Percentiles rank a stretch among this genome's conserved stretches.
Conservation (phyloP, 2,329 filamentous ascomycete species). For the Hirsutella thompsonii region DNA sequence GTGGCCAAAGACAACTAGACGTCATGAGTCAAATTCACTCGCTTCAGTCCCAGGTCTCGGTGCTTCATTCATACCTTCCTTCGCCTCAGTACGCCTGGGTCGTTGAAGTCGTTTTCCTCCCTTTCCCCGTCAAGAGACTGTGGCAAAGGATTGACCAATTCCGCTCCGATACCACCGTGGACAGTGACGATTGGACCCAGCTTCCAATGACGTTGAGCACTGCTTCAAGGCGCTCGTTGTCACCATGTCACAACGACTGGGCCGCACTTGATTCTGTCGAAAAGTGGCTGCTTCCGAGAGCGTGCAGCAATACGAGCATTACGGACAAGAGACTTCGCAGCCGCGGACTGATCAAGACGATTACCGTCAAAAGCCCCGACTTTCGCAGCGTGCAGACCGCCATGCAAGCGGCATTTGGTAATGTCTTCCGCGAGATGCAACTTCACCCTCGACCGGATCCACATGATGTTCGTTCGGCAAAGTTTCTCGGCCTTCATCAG, state of each 20-base stretch:
- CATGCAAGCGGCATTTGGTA: slow-evolving; percentile 48
- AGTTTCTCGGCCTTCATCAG: slow-evolving; percentile 50
- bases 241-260: slow-evolving; percentile 35
- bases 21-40: slow-evolving; percentile 36
- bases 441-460: slow-evolving; percentile 16
- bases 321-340: slow-evolving; percentile 63
- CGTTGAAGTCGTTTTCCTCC: slow-evolving; percentile 63
- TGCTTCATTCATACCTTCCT: slow-evolving; percentile 50
- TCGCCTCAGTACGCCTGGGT: slow-evolving; percentile 54
- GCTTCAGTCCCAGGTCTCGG: slow-evolving; percentile 35
- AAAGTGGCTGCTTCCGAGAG: slow-evolving; percentile 56
- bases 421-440: slow-evolving; percentile 34
- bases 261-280: slow-evolving; percentile 27
- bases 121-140: slow-evolving; percentile 47
- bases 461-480: slow-evolving; percentile 17
- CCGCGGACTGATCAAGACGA: slow-evolving; percentile 54
- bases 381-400: slow-evolving; percentile 55
- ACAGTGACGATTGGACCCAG: slow-evolving; percentile 42
- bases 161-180: slow-evolving; percentile 20
- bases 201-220: slow-evolving; percentile 33
- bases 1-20: slow-evolving; percentile 24
- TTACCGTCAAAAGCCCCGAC: slow-evolving; percentile 49
- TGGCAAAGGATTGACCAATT: slow-evolving; percentile 41
- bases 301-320: slow-evolving; percentile 48
- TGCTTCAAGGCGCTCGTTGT: slow-evolving; percentile 30